Conservation (phyloP, 2,329 filamentous ascomycete species). For the Ilyonectria destructans region DNA sequence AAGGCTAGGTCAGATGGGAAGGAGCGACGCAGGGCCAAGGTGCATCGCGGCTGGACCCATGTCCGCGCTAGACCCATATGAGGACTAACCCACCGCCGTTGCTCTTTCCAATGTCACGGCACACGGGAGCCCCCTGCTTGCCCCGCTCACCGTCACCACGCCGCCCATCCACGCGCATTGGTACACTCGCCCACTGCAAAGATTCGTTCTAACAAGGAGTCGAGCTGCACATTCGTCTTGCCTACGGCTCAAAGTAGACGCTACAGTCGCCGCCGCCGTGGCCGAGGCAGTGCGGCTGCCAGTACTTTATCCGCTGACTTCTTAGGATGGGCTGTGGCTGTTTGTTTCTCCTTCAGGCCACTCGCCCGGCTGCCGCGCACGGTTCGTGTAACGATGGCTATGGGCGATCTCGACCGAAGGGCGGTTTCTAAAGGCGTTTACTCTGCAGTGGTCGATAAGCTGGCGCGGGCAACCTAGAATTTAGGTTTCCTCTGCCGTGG, state of each 20-base stretch:
- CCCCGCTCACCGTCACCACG: constrained; percentile 24
- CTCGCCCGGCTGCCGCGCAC: constrained; percentile 9
- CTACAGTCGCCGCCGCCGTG: not conserved
- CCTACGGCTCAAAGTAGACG: constrained; percentile 11
- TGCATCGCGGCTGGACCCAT: constrained; percentile 17
- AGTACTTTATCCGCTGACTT: not conserved
- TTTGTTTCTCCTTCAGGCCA: constrained; percentile 18
- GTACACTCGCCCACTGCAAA: not conserved
- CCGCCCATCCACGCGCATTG: constrained; percentile 16
- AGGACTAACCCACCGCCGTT: constrained; percentile 21
- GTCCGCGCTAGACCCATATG: constrained; percentile 29
- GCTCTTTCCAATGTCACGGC: constrained; percentile 34
- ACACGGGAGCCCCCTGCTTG: constrained; percentile 28
- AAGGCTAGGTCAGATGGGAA: constrained; percentile 30
- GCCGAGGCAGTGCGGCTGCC: not conserved
- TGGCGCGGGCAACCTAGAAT: not conserved
- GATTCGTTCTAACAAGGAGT: constrained; percentile 19
- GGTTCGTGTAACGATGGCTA: constrained; percentile 7
- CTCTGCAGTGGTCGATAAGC: not conserved
- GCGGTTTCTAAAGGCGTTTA: not conserved
- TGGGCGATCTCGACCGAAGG: not conserved
- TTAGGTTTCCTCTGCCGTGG: constrained; percentile 17
- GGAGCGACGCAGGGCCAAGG: constrained; percentile 19
- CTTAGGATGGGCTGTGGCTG: not conserved
- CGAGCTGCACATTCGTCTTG: constrained; percentile 3